Conservation (phyloP, 2,329 filamentous ascomycete genomes). For the Ophiostoma angusticollis region DNA sequence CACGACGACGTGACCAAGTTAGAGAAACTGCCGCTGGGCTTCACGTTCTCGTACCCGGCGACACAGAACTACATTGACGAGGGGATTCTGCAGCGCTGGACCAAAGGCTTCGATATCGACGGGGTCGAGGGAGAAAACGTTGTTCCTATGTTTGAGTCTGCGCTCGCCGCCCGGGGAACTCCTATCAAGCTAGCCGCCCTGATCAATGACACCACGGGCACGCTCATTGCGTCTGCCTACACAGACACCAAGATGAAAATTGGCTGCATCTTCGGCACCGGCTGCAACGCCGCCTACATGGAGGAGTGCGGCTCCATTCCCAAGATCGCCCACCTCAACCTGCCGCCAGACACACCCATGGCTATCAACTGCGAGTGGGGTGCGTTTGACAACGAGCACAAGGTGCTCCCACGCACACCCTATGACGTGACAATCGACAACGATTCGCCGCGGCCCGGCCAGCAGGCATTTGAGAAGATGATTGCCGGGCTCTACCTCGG, state of each 20-base stretch:
- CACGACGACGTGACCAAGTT: slow-evolving; percentile 53
- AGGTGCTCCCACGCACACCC: slow-evolving; percentile 69
- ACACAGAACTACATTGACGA: slow-evolving; percentile 90
- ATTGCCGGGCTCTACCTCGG: slow-evolving; percentile 89
- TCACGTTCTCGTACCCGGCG: slow-evolving; percentile 93
- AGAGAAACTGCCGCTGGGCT: slow-evolving; percentile 65
- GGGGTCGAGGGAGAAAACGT: slow-evolving; percentile 87
- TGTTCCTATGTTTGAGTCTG: slow-evolving; percentile 74
- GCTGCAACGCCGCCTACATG: slow-evolving; percentile 98
- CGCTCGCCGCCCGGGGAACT: slow-evolving; percentile 53
- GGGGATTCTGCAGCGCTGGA: slow-evolving; percentile 87
- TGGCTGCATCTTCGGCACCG: slow-evolving; percentile 96
- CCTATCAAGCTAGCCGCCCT: slow-evolving; percentile 87
- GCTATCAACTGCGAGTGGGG: slow-evolving; percentile 98
- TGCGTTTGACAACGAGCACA: slow-evolving; percentile 88
- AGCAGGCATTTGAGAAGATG: slow-evolving; percentile 98
- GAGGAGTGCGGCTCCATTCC: slow-evolving; percentile 82
- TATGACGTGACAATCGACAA: slow-evolving; percentile 85
- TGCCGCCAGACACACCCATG: slow-evolving; percentile 73
- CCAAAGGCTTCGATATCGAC: slow-evolving; percentile 90
- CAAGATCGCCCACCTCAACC: slow-evolving; percentile 84
- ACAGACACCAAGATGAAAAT: slow-evolving; percentile 90
- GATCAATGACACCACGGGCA: slow-evolving; percentile 97
- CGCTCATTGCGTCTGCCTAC: slow-evolving; percentile 89
- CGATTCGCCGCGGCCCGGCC: slow-evolving; percentile 80